Evolutionary conservation across 2,329 filamentous ascomycete genomes (phyloP).

Genomic region (Macrophomina tecta): DNA sequence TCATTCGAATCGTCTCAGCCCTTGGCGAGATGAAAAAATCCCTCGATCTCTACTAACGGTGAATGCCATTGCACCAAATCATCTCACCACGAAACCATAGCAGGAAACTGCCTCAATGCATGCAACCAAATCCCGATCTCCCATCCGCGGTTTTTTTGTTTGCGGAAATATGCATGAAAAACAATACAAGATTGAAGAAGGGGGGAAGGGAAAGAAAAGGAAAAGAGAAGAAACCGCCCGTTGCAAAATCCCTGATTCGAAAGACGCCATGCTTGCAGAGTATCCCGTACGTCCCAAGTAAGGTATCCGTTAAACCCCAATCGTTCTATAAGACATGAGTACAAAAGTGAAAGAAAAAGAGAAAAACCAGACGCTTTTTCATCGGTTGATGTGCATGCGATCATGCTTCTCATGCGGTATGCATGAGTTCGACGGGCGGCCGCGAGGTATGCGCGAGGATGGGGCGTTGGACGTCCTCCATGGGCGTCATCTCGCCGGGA

Average conservation of each 20-base stretch:
- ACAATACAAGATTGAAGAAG: no score
- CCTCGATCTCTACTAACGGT: background rate
- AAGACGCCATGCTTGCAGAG: slow-evolving; percentile 25
- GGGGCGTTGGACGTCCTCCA: slow-evolving; percentile 23
- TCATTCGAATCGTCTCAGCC: slow-evolving; percentile 17
- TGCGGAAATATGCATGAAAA: no score
- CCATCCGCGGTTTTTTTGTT: background rate
- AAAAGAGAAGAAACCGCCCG: background rate
- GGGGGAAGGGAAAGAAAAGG: background rate
- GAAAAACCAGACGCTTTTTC: background rate
- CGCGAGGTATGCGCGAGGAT: slow-evolving; percentile 39
- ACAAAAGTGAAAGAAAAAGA: slow-evolving; percentile 2
- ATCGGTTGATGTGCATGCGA: background rate
- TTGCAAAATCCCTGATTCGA: background rate
- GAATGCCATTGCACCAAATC: background rate
- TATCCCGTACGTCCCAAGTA: slow-evolving; percentile 21
- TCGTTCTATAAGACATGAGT: slow-evolving; percentile 22
- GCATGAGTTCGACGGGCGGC: slow-evolving; percentile 49
- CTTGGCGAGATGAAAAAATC: background rate
- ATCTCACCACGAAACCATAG: no score
- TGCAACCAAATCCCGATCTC: background rate
- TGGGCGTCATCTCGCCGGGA: slow-evolving; percentile 49
- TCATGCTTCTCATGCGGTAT: slow-evolving; percentile 3
- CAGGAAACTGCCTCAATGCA: background rate
- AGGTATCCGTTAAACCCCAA: slow-evolving; percentile 9